Evolutionary conservation across 768 basidiomycete species (phyloP).

Genomic region (Termitomyces sp.): DNA sequence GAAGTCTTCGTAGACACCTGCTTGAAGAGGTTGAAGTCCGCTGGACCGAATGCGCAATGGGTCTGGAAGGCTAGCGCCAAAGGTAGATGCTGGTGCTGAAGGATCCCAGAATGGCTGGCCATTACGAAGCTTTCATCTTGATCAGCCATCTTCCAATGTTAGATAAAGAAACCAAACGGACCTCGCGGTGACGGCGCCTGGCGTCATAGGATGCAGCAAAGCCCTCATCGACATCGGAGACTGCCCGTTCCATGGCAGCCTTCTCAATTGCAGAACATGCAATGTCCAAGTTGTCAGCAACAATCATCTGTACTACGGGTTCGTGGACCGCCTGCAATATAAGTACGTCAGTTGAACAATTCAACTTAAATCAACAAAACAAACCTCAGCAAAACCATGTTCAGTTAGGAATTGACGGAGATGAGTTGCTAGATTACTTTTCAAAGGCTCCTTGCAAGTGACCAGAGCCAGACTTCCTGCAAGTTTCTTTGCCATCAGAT

Average conservation of each 20-base stretch:
- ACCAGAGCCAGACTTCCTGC: slow-evolving; percentile 95
- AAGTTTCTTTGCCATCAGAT: slow-evolving; percentile 94
- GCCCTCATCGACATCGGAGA: slow-evolving; percentile 88
- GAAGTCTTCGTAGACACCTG: slow-evolving; percentile 94
- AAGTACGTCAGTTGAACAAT: not conserved
- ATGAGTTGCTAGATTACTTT: slow-evolving; percentile 86
- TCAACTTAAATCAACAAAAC: not conserved
- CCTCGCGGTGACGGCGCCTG: slow-evolving; percentile 84
- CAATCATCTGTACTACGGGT: slow-evolving; percentile 70
- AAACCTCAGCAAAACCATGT: slow-evolving; percentile 85
- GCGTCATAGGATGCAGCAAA: slow-evolving; percentile 78
- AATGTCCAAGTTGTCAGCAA: slow-evolving; percentile 88
- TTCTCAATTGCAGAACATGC: slow-evolving; percentile 95
- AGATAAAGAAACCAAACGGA: slow-evolving; percentile 23
- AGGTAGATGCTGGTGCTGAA: slow-evolving; percentile 61
- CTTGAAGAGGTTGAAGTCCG: slow-evolving; percentile 78
- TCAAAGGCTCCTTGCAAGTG: slow-evolving; percentile 95
- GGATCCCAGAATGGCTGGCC: slow-evolving; percentile 89
- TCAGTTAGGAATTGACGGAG: slow-evolving; percentile 79
- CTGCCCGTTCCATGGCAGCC: slow-evolving; percentile 94
- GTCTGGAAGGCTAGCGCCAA: slow-evolving; percentile 75
- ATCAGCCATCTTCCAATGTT: not conserved
- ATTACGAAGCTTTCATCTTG: slow-evolving; percentile 45
- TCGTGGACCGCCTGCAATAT: slow-evolving; percentile 56
- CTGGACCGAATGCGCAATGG: slow-evolving; percentile 78